Evolutionary conservation across 2,329 filamentous ascomycete genomes (phyloP), one percentile per base, ranked within the genome.

Genomic region (Colletotrichum coccodes): DNA sequence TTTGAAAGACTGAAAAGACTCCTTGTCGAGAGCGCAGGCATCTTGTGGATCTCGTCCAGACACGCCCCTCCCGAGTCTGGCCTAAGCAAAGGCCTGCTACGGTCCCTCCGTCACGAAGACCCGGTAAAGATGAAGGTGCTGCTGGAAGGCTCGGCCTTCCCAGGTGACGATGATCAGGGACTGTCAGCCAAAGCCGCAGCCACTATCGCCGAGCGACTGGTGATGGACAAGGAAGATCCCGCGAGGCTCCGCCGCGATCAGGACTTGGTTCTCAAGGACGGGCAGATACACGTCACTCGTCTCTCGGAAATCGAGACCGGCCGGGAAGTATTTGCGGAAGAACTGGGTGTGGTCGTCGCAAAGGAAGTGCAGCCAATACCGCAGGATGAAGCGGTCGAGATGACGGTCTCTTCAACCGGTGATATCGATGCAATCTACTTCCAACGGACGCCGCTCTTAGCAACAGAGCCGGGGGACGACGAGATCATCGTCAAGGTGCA

Each of bases 391-490:
- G 62, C 75, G 4, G 62, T 76, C 16, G 72, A 74, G 46, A 71
- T 76, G 71, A 75, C 74, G 1, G 60, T 75, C 7, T 73, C 74
- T 3, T 60, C 70, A 36, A 70, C 73, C 0, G 75, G 75, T 4
- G 73, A 70, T 54, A 65, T 71, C 8, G 75, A 76, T 26, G 72
- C 72, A 5, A 71, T 76, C 32, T 75, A 74, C 49, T 76, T 72
- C 30, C 67, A 70, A 16, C 59, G 71, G 28, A 72, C 61, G 2
- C 53, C 73, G 9, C 42, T 46, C 7, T 42, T 72, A 3, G 46
- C 70, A 12, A 28, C 50, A 8, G 56, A 49, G 3, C 44, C 72
- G 6, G 64, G 32, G 16, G 68, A 71, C 12, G 71, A 71, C 50
- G 72, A 75, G 21, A 65, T 75, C 30, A 28, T 74, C 12, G 59